phyloP scores from a whole-genome alignment of 169 alveolate species.

The Babesia caballi region DNA sequence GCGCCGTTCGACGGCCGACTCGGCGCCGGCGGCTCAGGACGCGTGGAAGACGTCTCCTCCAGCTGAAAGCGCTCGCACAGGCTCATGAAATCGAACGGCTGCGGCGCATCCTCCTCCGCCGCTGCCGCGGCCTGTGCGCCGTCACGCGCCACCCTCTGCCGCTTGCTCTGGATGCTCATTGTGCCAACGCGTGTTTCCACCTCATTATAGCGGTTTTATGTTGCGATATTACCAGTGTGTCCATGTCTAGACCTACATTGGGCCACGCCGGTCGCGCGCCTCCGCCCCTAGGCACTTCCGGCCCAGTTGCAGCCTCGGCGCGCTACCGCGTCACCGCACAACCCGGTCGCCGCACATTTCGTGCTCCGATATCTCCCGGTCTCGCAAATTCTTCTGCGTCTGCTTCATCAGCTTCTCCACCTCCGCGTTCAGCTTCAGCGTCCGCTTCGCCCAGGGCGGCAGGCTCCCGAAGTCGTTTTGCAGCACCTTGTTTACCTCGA shows the following conservation, averaged over 20 bases:
- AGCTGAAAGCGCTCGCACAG: slow-evolving; percentile 5
- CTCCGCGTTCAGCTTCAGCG: slow-evolving; percentile 42
- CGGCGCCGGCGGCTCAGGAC: neutral
- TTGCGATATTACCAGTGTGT: too few relatives aligned
- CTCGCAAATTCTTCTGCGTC: slow-evolving; percentile 33
- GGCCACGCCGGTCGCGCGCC: too few relatives aligned
- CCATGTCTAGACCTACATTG: too few relatives aligned
- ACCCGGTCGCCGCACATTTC: slow-evolving; percentile 1
- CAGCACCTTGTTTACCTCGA: neutral
- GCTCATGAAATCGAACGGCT: slow-evolving; percentile 15
- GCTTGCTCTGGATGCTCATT: neutral
- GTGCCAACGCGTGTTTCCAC: too few relatives aligned
- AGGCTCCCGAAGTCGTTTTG: slow-evolving; percentile 46
- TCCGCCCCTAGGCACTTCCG: too few relatives aligned
- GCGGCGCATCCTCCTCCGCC: neutral
- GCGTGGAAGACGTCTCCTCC: neutral
- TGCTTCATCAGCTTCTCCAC: slow-evolving; percentile 37
- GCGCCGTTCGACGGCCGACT: neutral
- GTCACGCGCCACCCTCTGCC: neutral
- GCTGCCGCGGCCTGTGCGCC: neutral
- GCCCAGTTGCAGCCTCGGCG: too few relatives aligned
- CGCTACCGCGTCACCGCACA: neutral
- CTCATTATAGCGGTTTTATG: too few relatives aligned
- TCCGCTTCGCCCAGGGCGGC: slow-evolving; percentile 48
- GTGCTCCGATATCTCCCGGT: slow-evolving; percentile 52